Percentiles rank a stretch among this genome's conserved stretches.
phyloP scores from a whole-genome alignment of 78 protist genomes.

The Dictyostelium capitatum region DNA sequence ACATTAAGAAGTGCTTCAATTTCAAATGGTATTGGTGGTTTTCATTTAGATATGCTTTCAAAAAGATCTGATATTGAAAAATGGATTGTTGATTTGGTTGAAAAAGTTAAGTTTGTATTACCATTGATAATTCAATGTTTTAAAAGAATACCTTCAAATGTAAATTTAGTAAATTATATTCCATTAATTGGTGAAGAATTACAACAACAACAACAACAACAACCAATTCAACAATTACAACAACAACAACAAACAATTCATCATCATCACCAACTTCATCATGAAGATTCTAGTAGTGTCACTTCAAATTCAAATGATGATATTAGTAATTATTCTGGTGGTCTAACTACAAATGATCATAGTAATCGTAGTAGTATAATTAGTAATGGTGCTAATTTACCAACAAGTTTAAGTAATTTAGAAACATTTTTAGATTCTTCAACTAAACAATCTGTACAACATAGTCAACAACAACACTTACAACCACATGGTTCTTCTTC shows the following conservation, averaged over 20 bases:
- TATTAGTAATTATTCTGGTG: not conserved
- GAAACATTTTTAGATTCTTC: constrained; percentile 26
- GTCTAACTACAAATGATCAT: not conserved
- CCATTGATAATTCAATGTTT: not conserved
- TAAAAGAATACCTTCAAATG: not conserved
- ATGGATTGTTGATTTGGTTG: constrained; percentile 7
- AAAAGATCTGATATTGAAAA: constrained; percentile 10
- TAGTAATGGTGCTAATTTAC: not conserved
- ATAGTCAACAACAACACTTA: not conserved
- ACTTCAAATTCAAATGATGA: not conserved
- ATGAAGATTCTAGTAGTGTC: not conserved
- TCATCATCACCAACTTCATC: not conserved
- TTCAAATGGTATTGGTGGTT: not conserved
- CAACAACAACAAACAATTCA: not conserved
- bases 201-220: not conserved
- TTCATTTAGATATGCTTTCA: constrained; percentile 10
- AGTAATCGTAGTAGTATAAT: constrained; percentile 17
- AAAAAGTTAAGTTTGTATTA: not conserved
- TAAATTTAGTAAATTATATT: not conserved
- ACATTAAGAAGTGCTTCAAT: not conserved
- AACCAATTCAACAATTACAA: not conserved
- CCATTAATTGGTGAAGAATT: not conserved
- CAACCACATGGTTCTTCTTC: not conserved
- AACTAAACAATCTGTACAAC: not conserved
- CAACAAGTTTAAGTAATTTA: not conserved